Evolutionary conservation across 176 grass and related monocot species (phyloP).

Genomic region (Hordeum marinum): DNA sequence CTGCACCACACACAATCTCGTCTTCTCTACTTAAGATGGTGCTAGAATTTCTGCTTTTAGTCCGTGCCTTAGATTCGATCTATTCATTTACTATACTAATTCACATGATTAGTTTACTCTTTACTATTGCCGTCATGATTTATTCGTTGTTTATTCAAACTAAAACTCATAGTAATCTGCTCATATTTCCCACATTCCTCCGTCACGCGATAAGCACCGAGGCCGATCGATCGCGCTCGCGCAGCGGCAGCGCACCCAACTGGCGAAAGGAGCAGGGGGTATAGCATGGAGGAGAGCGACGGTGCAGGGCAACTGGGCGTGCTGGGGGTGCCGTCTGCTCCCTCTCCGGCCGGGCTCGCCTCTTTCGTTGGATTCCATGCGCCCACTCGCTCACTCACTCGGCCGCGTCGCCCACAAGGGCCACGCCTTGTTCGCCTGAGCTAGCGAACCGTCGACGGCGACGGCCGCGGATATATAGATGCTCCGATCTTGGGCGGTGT

Average conservation of each 20-base stretch:
- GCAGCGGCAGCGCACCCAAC: not conserved
- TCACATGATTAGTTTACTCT: no score
- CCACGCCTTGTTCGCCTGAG: not conserved
- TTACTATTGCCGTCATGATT: no score
- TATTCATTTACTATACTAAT: no score
- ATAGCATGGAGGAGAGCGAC: not conserved
- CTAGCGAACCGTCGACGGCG: not conserved
- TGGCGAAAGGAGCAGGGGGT: not conserved
- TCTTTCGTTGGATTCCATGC: not conserved
- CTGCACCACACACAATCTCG: no score
- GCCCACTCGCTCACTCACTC: not conserved
- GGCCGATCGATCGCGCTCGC: not conserved
- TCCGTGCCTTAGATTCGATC: no score
- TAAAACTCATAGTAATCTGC: no score
- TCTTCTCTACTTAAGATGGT: no score
- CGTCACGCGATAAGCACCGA: not conserved
- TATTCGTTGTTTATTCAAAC: no score
- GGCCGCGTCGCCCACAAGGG: not conserved
- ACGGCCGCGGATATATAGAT: not conserved
- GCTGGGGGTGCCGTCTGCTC: not conserved
- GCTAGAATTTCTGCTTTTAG: no score
- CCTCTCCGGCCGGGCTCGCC: not conserved
- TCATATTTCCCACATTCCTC: no score
- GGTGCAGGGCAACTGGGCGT: not conserved
- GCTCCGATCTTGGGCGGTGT: not conserved